phyloP scores from a whole-genome alignment of 2,329 filamentous ascomycete species.

The Chaetomium sp. region DNA sequence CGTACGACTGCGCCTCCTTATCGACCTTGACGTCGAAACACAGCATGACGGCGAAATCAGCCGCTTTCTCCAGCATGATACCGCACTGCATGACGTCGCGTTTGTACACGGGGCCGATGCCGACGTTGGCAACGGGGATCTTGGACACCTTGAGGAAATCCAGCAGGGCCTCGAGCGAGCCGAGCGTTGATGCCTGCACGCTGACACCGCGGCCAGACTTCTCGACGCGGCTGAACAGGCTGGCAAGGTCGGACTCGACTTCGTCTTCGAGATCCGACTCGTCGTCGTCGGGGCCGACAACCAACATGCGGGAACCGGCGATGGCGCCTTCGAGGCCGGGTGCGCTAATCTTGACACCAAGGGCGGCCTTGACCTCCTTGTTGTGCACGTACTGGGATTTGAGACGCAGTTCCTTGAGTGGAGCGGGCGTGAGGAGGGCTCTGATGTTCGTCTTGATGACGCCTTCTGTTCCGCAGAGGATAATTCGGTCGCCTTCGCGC shows the following conservation, averaged over 20 bases:
- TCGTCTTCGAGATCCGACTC: conserved; percentile 96
- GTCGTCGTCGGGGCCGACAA: conserved; percentile 90
- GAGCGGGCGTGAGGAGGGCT: conserved; percentile 85
- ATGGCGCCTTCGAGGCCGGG: conserved; percentile 94
- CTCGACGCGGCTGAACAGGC: conserved; percentile 83
- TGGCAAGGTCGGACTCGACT: conserved; percentile 89
- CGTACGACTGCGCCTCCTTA: conserved; percentile 87
- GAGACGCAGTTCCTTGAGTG: conserved; percentile 87
- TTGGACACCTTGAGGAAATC: conserved; percentile 95
- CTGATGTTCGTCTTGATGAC: conserved; percentile 92
- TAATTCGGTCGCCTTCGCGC: conserved; percentile 87
- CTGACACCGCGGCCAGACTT: conserved; percentile 91
- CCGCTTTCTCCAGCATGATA: conserved; percentile 92
- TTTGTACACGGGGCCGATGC: conserved; percentile 96
- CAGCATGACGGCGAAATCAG: conserved; percentile 97
- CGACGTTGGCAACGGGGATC: conserved; percentile 95
- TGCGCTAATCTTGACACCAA: conserved; percentile 98
- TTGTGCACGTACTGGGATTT: conserved; percentile 98
- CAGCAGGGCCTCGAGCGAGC: conserved; percentile 89
- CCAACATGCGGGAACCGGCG: conserved; percentile 87
- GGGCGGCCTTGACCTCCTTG: conserved; percentile 95
- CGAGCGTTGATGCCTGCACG: conserved; percentile 94
- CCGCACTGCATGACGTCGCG: conserved; percentile 94
- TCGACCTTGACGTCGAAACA: conserved; percentile 99
- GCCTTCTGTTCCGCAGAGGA: conserved; percentile 94